Evolutionary conservation across 108 stramenopile species (phyloP).

Genomic region (Asterionellopsis glacialis): DNA sequence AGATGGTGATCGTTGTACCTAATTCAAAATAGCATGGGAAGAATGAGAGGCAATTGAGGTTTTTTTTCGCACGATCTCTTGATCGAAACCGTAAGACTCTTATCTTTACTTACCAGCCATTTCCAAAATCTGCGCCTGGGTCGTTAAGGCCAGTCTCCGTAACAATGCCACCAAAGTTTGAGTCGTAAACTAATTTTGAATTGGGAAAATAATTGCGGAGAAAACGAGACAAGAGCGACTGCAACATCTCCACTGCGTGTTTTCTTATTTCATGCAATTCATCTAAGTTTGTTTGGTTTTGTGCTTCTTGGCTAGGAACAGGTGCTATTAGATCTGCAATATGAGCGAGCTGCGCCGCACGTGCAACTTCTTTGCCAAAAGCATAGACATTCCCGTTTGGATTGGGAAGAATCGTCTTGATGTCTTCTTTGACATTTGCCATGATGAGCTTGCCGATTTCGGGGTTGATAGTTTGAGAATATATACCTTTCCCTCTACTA

Average conservation of each 20-base stretch:
- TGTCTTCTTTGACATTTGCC: constrained; percentile 53
- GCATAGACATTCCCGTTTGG: constrained; percentile 64
- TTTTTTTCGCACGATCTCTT: no score
- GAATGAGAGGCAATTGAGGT: background rate
- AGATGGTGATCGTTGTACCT: constrained; percentile 71
- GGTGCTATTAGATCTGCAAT: background rate
- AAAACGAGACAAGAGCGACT: background rate
- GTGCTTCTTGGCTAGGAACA: constrained; percentile 5
- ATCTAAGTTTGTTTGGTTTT: background rate
- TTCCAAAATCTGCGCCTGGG: constrained; percentile 14
- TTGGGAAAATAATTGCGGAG: background rate
- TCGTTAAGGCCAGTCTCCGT: constrained; percentile 6
- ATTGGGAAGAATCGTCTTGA: constrained; percentile 54
- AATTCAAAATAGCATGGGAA: background rate
- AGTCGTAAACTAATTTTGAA: constrained; percentile 6
- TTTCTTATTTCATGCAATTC: background rate
- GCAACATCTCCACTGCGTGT: constrained; percentile 2
- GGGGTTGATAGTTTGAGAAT: constrained; percentile 26
- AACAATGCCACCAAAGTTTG: constrained; percentile 21
- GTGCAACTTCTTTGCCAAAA: constrained; percentile 75
- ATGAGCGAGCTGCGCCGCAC: constrained; percentile 76
- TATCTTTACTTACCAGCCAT: constrained; percentile 8
- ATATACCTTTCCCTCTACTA: background rate
- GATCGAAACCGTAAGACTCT: no score
- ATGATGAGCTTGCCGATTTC: constrained; percentile 41